Conservation (phyloP, 768 basidiomycete genomes). For the Pleurotus tuoliensis region DNA sequence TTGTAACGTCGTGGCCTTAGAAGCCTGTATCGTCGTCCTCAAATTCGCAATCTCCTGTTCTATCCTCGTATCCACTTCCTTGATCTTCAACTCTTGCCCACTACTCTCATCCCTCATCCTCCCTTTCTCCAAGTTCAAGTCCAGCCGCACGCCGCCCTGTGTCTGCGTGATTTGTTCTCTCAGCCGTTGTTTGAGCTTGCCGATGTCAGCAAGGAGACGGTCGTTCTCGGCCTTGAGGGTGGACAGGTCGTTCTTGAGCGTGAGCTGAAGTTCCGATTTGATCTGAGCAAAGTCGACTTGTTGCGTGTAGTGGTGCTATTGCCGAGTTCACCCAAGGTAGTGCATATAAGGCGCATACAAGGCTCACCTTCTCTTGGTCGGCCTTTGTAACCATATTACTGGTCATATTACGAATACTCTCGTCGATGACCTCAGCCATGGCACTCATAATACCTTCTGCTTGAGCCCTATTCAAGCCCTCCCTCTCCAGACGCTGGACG, state of each 20-base stretch:
- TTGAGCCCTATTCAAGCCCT: constrained; percentile 86
- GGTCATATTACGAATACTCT: constrained; percentile 94
- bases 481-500: constrained; percentile 83
- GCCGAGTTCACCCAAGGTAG: neutral
- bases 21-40: constrained; percentile 78
- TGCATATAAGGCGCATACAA: neutral
- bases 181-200: constrained; percentile 91
- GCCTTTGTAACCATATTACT: constrained; percentile 94
- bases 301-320: constrained; percentile 86
- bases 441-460: constrained; percentile 97
- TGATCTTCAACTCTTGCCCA: constrained; percentile 91
- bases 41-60: constrained; percentile 92
- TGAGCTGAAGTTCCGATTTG: constrained; percentile 93
- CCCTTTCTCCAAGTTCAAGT: constrained; percentile 95
- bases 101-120: constrained; percentile 91
- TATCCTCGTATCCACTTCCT: constrained; percentile 95
- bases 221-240: constrained; percentile 97
- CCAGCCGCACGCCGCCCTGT: constrained; percentile 89
- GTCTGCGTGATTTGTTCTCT: constrained; percentile 90
- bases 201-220: constrained; percentile 84
- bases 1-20: constrained; percentile 85
- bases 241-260: constrained; percentile 95
- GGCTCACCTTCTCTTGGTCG: constrained; percentile 88
- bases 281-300: constrained; percentile 97
- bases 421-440: constrained; percentile 96